phyloP scores from a whole-genome alignment of 495 filamentous ascomycete genomes.

The Lophiostoma macrostomum region DNA sequence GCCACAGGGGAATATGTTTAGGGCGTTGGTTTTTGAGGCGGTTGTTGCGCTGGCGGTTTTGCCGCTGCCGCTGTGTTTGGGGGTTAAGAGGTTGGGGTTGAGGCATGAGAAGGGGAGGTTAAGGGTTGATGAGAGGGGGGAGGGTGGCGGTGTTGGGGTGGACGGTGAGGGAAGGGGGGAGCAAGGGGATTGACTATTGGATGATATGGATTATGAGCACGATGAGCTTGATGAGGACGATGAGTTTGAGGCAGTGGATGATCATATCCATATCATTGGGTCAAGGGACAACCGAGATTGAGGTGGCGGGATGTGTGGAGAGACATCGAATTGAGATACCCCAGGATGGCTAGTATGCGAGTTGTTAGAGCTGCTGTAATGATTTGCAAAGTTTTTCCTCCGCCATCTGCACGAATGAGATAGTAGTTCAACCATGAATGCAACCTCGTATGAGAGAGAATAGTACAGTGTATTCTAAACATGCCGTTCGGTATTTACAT shows the following conservation, averaged over 20 bases:
- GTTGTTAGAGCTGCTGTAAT: too few species aligned
- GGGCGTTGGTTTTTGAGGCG: constrained; percentile 73
- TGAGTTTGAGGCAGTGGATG: too few species aligned
- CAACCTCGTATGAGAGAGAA: constrained; percentile 5
- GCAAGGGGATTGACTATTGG: neutral
- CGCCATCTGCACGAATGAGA: too few species aligned
- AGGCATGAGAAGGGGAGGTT: constrained; percentile 57
- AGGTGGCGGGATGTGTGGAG: too few species aligned
- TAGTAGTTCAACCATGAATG: constrained; percentile 6
- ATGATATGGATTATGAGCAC: too few species aligned
- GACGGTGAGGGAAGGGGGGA: neutral
- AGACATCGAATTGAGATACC: neutral
- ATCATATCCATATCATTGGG: too few species aligned
- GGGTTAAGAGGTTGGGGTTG: constrained; percentile 51
- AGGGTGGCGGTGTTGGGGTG: constrained; percentile 5
- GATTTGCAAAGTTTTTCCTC: too few species aligned
- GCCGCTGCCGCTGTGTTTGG: constrained; percentile 65
- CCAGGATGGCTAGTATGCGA: neutral
- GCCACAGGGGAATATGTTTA: constrained; percentile 68
- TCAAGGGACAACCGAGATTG: too few species aligned
- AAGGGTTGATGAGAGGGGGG: constrained; percentile 48
- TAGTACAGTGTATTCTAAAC: constrained; percentile 32
- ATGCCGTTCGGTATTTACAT: constrained; percentile 26
- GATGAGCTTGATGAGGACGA: too few species aligned
- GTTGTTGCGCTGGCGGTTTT: constrained; percentile 63